Conservation (phyloP, 495 filamentous ascomycete genomes). For the Cenococcum geophilum region DNA sequence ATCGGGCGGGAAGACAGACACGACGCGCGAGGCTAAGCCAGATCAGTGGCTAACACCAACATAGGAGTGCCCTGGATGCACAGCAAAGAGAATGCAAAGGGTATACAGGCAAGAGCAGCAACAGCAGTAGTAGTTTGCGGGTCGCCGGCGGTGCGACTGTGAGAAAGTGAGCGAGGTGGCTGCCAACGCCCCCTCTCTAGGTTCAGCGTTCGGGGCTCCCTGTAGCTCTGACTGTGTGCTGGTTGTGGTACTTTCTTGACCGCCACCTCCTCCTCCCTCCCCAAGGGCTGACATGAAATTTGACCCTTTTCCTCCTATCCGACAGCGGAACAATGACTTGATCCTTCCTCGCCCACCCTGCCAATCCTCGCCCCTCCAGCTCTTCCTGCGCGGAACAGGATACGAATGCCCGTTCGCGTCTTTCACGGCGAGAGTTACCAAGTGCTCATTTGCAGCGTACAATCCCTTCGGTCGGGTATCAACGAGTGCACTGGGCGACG, state of each 20-base stretch:
- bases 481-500: background rate
- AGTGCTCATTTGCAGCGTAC: too few relatives aligned
- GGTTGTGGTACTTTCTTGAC: background rate
- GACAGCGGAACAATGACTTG: background rate
- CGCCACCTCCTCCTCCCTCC: background rate
- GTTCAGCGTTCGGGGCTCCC: too few relatives aligned
- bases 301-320: background rate
- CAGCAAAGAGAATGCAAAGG: background rate
- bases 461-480: too few relatives aligned
- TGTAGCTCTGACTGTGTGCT: background rate
- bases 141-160: background rate
- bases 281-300: background rate
- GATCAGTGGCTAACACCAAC: background rate
- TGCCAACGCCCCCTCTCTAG: too few relatives aligned
- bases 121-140: background rate
- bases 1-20: too few relatives aligned
- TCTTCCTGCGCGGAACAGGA: too few relatives aligned
- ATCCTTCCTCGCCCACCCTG: too few relatives aligned
- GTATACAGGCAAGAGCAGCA: background rate
- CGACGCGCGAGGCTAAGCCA: background rate
- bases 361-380: too few relatives aligned
- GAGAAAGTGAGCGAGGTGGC: background rate
- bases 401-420: too few relatives aligned
- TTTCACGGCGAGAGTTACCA: too few relatives aligned
- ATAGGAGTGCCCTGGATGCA: background rate